Evolutionary conservation across 164 flowering plant species (phyloP), one percentile per base, ranked within the genome.

Genomic region (Stephania cephalantha): DNA sequence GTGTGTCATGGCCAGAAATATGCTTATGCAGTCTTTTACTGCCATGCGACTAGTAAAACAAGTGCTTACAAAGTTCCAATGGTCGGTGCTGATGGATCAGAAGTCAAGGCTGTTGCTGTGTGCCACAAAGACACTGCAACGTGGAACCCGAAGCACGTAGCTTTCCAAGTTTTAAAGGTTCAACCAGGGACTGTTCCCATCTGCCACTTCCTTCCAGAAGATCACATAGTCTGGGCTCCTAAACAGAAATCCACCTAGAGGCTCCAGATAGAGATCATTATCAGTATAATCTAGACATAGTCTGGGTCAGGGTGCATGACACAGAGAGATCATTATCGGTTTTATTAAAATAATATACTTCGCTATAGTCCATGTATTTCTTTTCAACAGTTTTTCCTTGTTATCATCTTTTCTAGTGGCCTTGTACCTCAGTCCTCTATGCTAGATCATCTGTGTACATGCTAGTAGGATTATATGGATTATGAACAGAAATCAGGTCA

Each of bases 111-210:
- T 1, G 80, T 79, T 18, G 82, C 82, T 0, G 74, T 81, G 5
- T 81, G 85, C 66, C 85, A 81, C 65, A 70, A 46, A n/a, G 81
- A 83, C 70, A 83, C 85, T 10, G 71, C 85, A 1, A 30, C 45
- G 7, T 83, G 85, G 85, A 81, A 81, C 74, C 85, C 87, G 0
- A 82, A 81, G 69, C 81, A 82, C 73, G 22, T 79, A 67, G 80
- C 82, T 48, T 82, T 85, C 82, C 81, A 81, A 67, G 71, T 85
- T 69, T 78, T 85, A 6, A 81, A 82, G 71, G 84, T 81, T 30
- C 76, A 81, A 74, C 85, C 87, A 3, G 87, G 87, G 12, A 77
- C 76, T 67, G 82, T 78, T 53, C 85, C 87, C 11, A 30, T 85
- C 35, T 83, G 87, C 73, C 87, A 85, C 58, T 85, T 82, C 78